Conservation (phyloP, 352 stramenopile genomes). For the Phytophthora palmivora region DNA sequence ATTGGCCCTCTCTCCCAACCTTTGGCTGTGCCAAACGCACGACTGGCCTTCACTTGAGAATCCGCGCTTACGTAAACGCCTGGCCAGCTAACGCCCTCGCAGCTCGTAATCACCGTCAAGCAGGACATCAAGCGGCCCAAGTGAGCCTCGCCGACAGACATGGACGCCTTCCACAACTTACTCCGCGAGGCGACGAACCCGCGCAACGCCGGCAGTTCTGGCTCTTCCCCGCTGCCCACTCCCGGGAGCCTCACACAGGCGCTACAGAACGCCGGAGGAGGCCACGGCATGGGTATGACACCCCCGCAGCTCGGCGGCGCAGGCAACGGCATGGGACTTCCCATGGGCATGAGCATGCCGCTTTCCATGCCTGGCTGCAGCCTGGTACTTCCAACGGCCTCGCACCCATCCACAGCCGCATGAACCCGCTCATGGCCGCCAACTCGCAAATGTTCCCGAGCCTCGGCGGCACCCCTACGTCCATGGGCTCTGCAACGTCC, state of each 20-base stretch:
- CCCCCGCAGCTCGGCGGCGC: conserved; percentile 28
- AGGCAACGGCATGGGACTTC: conserved; percentile 45
- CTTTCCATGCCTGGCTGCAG: conserved; percentile 59
- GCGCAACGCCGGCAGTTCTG: conserved; percentile 38
- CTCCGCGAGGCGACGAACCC: conserved; percentile 70
- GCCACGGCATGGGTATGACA: conserved; percentile 52
- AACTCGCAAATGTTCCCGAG: conserved; percentile 75
- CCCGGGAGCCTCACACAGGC: conserved; percentile 44
- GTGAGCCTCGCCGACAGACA: conserved; percentile 27
- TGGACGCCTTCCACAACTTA: conserved; percentile 85
- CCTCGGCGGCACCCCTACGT: conserved; percentile 36
- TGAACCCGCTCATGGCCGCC: conserved; percentile 73
- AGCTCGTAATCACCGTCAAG: conserved; percentile 46
- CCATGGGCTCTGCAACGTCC: conserved; percentile 9
- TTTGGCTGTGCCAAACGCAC: conserved; percentile 7
- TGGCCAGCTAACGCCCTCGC: not conserved
- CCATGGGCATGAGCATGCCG: conserved; percentile 72
- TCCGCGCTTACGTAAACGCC: conserved; percentile 57
- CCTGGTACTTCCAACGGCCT: conserved; percentile 46
- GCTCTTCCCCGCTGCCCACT: conserved; percentile 32
- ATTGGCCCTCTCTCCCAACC: conserved; percentile 18
- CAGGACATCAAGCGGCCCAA: conserved; percentile 14
- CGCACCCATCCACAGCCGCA: conserved; percentile 70
- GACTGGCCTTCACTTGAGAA: conserved; percentile 45
- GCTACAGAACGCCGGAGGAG: conserved; percentile 43